A percentile compares a stretch with the other conserved stretches of the same genome.
These are phyloP conservation scores for Porphyra umbilicalis DNA, from an alignment of 31 red algal genomes.

Conservation along the genomic window DNA sequence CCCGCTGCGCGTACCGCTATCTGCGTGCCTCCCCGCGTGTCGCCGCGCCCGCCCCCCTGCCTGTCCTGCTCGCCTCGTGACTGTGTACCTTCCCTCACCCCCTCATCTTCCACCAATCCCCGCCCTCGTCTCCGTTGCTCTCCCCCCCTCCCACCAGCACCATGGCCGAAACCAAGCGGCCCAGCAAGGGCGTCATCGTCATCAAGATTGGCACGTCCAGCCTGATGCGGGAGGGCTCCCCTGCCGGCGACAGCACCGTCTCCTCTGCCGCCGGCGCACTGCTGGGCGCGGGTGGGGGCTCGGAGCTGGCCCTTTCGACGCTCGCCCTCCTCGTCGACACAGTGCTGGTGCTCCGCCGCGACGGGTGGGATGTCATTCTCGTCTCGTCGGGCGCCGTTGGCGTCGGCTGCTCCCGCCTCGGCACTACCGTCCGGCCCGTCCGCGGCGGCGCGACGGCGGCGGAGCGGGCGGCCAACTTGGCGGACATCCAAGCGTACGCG, in stretches of 20 bases:
- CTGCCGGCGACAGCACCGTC: conserved; percentile 7
- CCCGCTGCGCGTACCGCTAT: no score
- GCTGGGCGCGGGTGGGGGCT: conserved; percentile 13
- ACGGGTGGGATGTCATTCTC: conserved; percentile 62
- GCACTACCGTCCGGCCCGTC: conserved; percentile 31
- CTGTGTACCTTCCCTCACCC: no score
- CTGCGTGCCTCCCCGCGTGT: no score
- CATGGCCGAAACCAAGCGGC: background rate
- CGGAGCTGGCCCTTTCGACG: conserved; percentile 83
- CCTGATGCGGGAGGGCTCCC: conserved; percentile 65
- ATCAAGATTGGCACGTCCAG: conserved; percentile 94
- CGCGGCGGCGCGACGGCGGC: conserved; percentile 3
- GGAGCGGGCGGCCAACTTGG: conserved; percentile 39
- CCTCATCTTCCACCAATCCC: no score
- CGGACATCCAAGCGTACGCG: conserved; percentile 77
- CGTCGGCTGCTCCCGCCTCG: conserved; percentile 71
- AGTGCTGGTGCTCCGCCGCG: conserved; percentile 48
- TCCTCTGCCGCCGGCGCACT: conserved; percentile 23
- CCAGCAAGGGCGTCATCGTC: conserved; percentile 32
- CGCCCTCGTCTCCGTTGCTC: no score
- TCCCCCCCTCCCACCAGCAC: background rate
- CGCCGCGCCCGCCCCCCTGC: no score
- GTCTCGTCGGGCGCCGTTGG: conserved; percentile 96
- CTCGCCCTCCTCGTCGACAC: conserved; percentile 80
- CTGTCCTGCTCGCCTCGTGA: no score